Base-by-base conservation (phyloP, 352 stramenopile species). In the Phytophthora syringae region DNA sequence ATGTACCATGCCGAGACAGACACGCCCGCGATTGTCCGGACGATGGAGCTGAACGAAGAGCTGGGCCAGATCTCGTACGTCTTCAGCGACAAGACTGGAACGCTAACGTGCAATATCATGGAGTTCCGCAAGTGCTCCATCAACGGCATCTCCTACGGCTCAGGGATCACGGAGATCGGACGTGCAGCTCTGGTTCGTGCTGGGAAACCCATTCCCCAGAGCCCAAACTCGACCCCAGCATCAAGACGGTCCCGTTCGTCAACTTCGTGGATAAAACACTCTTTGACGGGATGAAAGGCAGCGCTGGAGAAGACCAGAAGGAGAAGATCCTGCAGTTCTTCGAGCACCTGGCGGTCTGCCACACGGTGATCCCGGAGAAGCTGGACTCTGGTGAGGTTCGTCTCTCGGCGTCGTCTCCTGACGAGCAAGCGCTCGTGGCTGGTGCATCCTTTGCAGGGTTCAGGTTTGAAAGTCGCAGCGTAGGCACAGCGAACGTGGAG, bases 121-220 rank as follows among this genome's bases (percentile, higher is more conserved):
- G 83, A 97, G 55, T 98, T 98, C 72, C 97, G 97, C 59, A 92
- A 94, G 45, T 98, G 89, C 68, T 97, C 86, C 28, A 95, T 98
- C 49, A 92, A 97, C 61, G 92, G 90, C 30, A 80, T 90, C 55
- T 80, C 87, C 18, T 98, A 98, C 74, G 95, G 95, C 12, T 93
- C 88, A 0, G 86, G 87, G 5, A 80, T 90, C 22, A 95, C 87
- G 5, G 84, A 94, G 64, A 95, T 95, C 45, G 88, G 84, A 20
- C 74, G 81, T 10, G 86, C 84, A 0, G 84, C 82, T 2, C 65
- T 92, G 0, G 58, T 81, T 34, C 80, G 82, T 22, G 80, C 83
- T 13, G 79, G 79, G 1, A 89, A 89, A n/a, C 74, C 83, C 0
- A 79, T 92, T 36, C 80, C 81, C 52, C 72, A 1, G 84, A 93